A percentile compares a stretch with the other conserved stretches of the same genome.
phyloP scores from a whole-genome alignment of 169 alveolate species.

The Babesia sp. region DNA sequence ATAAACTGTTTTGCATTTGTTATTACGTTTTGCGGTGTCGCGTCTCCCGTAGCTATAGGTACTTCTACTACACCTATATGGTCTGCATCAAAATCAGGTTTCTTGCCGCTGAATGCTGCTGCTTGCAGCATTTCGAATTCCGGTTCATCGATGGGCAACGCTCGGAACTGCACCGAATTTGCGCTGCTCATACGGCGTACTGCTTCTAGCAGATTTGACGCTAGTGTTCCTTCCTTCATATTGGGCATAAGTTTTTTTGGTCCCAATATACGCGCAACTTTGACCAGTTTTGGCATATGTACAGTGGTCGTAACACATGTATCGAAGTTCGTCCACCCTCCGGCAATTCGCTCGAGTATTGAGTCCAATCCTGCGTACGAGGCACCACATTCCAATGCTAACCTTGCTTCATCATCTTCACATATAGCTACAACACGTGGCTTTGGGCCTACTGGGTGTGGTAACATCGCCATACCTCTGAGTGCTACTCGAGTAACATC shows the following conservation, averaged over 20 bases:
- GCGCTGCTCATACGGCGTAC: constrained; percentile 66
- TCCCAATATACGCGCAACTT: constrained; percentile 88
- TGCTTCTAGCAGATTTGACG: constrained; percentile 65
- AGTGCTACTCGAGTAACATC: constrained; percentile 50
- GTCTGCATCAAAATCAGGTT: constrained; percentile 13
- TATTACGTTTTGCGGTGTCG: constrained; percentile 6
- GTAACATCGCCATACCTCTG: constrained; percentile 53
- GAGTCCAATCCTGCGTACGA: constrained; percentile 72
- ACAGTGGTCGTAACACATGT: constrained; percentile 81
- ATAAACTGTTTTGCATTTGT: constrained; percentile 30
- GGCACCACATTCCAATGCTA: constrained; percentile 70
- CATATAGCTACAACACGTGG: constrained; percentile 64
- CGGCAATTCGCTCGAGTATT: constrained; percentile 71
- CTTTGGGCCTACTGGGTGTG: constrained; percentile 49
- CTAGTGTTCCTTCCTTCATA: constrained; percentile 83
- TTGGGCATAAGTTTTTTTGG: constrained; percentile 93
- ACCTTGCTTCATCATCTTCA: constrained; percentile 49
- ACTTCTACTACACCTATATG: constrained; percentile 33
- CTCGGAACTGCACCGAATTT: constrained; percentile 72
- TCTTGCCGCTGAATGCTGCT: background rate
- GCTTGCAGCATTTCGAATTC: constrained; percentile 7
- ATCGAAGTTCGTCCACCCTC: constrained; percentile 88
- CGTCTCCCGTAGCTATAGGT: constrained; percentile 31
- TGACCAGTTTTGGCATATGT: constrained; percentile 82
- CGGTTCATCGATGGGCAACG: constrained; percentile 47